Evolutionary conservation across 1,284 basidiomycete genomes (phyloP).

Genomic region (Fomitopsis schrenkii): DNA sequence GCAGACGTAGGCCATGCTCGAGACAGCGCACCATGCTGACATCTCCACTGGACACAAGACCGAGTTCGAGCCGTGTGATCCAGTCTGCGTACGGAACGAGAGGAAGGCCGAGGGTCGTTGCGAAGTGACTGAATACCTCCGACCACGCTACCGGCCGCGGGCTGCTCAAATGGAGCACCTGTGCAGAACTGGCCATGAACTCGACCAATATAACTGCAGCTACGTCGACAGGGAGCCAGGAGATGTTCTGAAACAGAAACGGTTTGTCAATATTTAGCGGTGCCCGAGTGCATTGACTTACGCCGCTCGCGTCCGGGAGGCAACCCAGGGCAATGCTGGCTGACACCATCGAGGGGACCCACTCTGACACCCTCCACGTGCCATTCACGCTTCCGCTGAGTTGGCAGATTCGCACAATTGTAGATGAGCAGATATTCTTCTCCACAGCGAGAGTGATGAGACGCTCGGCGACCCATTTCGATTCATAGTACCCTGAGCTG

Average conservation of each 20-base stretch:
- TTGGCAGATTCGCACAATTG: too few relatives aligned
- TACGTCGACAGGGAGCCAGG: slow-evolving; percentile 15
- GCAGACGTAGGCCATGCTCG: background rate
- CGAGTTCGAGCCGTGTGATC: slow-evolving; percentile 7
- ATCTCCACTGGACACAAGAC: background rate
- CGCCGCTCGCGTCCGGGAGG: background rate
- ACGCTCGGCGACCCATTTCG: too few relatives aligned
- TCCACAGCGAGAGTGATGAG: too few relatives aligned
- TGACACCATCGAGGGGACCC: background rate
- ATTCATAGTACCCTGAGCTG: background rate
- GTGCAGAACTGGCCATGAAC: slow-evolving; percentile 8
- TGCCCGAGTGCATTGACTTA: background rate
- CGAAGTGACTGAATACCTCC: slow-evolving; percentile 5
- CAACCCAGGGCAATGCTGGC: background rate
- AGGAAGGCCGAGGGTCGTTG: slow-evolving; percentile 5
- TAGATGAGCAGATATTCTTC: too few relatives aligned
- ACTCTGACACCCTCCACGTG: too few relatives aligned
- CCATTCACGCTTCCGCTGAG: too few relatives aligned
- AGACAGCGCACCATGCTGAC: background rate
- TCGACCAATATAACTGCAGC: slow-evolving; percentile 14
- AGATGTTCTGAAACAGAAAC: background rate
- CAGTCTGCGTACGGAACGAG: slow-evolving; percentile 12
- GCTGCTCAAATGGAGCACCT: slow-evolving; percentile 9
- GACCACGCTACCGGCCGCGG: slow-evolving; percentile 12
- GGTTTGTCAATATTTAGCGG: background rate